Percentiles rank a stretch among this genome's conserved stretches.
Evolutionary conservation across 768 basidiomycete species (phyloP).

Genomic region (Crepidotus variabilis): DNA sequence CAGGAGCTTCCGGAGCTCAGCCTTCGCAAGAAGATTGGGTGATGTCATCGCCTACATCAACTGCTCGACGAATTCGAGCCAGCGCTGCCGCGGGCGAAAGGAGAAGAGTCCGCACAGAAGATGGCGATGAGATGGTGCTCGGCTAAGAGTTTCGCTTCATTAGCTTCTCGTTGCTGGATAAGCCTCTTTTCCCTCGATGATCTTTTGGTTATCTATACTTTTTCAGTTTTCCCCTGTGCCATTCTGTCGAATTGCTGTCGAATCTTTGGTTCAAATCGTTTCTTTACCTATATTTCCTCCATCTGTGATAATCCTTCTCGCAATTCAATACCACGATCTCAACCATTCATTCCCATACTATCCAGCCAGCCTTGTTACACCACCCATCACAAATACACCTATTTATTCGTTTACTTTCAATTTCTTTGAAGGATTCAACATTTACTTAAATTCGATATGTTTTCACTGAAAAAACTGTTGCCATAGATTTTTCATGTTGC

Average conservation of each 20-base stretch:
- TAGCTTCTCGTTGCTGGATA: background rate
- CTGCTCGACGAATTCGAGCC: background rate
- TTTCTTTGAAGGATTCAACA: too few relatives aligned
- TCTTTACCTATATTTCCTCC: too few relatives aligned
- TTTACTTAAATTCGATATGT: too few relatives aligned
- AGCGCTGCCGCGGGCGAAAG: background rate
- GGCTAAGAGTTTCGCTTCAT: background rate
- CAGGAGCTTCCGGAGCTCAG: background rate
- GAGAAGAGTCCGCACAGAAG: background rate
- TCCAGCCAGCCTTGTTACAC: too few relatives aligned
- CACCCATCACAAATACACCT: too few relatives aligned
- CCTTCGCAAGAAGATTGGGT: background rate
- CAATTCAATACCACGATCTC: too few relatives aligned
- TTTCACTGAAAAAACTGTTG: too few relatives aligned
- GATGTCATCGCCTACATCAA: background rate
- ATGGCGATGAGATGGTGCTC: constrained; percentile 3
- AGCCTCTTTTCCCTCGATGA: background rate
- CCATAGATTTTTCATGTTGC: too few relatives aligned
- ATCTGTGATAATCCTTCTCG: too few relatives aligned
- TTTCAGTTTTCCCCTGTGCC: background rate
- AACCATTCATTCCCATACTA: too few relatives aligned
- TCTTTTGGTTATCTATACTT: background rate
- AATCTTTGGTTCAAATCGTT: too few relatives aligned
- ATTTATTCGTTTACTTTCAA: too few relatives aligned
- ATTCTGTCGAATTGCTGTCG: background rate